phyloP scores from a whole-genome alignment of 2,329 filamentous ascomycete genomes.

The Neonectria punicea region DNA sequence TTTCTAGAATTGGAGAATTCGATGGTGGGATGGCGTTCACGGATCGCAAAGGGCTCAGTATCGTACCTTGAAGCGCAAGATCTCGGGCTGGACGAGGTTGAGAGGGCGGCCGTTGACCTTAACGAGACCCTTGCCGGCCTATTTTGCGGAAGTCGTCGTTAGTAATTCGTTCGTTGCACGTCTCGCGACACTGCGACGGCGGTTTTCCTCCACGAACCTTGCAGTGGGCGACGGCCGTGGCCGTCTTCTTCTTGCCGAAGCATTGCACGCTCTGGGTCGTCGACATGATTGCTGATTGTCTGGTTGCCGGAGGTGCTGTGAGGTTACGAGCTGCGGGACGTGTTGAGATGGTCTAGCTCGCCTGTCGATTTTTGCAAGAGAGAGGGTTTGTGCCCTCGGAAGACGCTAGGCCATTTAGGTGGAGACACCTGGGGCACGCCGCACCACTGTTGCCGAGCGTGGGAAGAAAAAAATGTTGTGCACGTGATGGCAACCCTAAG shows the following conservation, averaged over 20 bases:
- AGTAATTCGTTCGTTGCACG: slow-evolving; percentile 37
- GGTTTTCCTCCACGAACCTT: slow-evolving; percentile 68
- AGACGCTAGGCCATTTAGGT: slow-evolving; percentile 43
- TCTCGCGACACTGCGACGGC: slow-evolving; percentile 9
- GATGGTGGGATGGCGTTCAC: slow-evolving; percentile 18
- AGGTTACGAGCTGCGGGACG: slow-evolving; percentile 37
- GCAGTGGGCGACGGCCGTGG: slow-evolving; percentile 91
- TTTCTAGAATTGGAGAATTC: slow-evolving; percentile 24
- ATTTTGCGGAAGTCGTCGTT: slow-evolving; percentile 39
- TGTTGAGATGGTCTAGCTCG: slow-evolving; percentile 40
- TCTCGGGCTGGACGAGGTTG: slow-evolving; percentile 91
- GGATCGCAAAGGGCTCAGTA: slow-evolving; percentile 19
- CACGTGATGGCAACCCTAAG: slow-evolving; percentile 50
- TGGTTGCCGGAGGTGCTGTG: slow-evolving; percentile 41
- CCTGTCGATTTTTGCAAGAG: slow-evolving; percentile 37
- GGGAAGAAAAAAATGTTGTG: slow-evolving; percentile 23
- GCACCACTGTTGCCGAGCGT: background rate
- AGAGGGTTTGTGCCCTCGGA: slow-evolving; percentile 50
- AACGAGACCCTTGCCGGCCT: slow-evolving; percentile 77
- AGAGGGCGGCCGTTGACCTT: slow-evolving; percentile 99
- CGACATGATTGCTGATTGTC: slow-evolving; percentile 72
- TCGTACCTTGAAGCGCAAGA: slow-evolving; percentile 95
- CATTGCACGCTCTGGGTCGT: slow-evolving; percentile 87
- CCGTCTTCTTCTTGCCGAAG: slow-evolving; percentile 99
- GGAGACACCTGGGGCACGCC: slow-evolving; percentile 15